These are phyloP conservation scores for Nakaseomyces delphensis DNA, from an alignment of 1,139 yeast species.

Conservation along the genomic window DNA sequence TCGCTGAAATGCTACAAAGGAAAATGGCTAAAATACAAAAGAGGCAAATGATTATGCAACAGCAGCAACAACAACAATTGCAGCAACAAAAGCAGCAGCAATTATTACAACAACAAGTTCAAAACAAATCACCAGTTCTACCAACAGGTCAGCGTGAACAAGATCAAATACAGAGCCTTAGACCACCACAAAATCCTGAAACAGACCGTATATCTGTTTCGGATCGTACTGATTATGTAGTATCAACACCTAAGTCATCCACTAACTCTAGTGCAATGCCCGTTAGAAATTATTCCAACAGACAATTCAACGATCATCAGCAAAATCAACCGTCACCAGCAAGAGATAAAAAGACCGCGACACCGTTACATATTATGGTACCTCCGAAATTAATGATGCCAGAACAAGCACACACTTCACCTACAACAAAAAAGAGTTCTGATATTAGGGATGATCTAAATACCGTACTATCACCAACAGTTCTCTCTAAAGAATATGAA, in stretches of 20 bases:
- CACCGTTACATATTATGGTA: slow-evolving; percentile 28
- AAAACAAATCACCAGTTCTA: neutral
- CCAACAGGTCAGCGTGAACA: neutral
- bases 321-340: neutral
- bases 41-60: slow-evolving; percentile 18
- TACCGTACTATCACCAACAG: slow-evolving; percentile 20
- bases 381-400: slow-evolving; percentile 45
- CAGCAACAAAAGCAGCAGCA: slow-evolving; percentile 6
- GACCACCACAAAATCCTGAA: neutral
- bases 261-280: neutral
- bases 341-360: slow-evolving; percentile 8
- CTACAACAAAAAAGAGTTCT: slow-evolving; percentile 27
- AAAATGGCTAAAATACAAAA: slow-evolving; percentile 45
- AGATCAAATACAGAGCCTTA: neutral
- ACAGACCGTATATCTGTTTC: neutral
- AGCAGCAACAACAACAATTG: slow-evolving; percentile 16
- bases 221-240: neutral
- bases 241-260: neutral
- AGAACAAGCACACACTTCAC: slow-evolving; percentile 62
- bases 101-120: neutral
- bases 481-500: slow-evolving; percentile 16
- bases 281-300: slow-evolving; percentile 1
- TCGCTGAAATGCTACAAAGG: slow-evolving; percentile 70
- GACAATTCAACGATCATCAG: slow-evolving; percentile 8
- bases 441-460: slow-evolving; percentile 22